These are phyloP conservation scores for Irpex rosettiformis DNA, from an alignment of 1,284 basidiomycete species.

Conservation along the genomic window DNA sequence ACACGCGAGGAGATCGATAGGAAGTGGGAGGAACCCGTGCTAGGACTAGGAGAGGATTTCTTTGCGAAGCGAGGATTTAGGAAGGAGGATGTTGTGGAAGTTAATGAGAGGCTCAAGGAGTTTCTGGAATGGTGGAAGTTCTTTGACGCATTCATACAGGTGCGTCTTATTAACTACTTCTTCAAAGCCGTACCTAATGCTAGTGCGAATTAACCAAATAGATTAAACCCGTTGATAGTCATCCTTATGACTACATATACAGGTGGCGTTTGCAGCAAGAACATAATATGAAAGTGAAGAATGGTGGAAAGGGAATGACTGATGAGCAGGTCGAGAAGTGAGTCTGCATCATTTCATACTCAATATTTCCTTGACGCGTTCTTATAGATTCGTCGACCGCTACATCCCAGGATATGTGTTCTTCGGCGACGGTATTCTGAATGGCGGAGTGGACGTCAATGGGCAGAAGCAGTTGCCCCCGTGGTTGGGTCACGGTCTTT, in stretches of 20 bases:
- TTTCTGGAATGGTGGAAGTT: conserved; percentile 68
- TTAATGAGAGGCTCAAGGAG: conserved; percentile 56
- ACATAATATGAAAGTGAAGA: conserved; percentile 77
- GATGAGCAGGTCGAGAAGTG: conserved; percentile 75
- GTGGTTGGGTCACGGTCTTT: conserved; percentile 25
- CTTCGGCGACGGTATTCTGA: conserved; percentile 49
- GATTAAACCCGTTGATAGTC: conserved; percentile 46
- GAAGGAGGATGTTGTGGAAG: conserved; percentile 48
- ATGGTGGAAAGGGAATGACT: conserved; percentile 84
- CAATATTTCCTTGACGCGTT: not conserved
- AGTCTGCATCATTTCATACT: conserved; percentile 25
- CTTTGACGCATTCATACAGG: conserved; percentile 72
- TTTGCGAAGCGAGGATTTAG: conserved; percentile 34
- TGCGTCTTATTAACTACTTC: conserved; percentile 25
- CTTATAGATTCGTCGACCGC: conserved; percentile 65
- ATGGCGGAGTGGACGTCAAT: conserved; percentile 20
- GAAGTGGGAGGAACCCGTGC: conserved; percentile 30
- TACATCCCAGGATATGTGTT: conserved; percentile 87
- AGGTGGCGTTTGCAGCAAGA: conserved; percentile 87
- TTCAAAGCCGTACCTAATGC: not conserved
- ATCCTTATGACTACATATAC: conserved; percentile 59
- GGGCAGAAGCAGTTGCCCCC: conserved; percentile 20
- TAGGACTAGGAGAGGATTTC: conserved; percentile 39
- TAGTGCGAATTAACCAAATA: conserved; percentile 21
- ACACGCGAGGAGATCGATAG: conserved; percentile 40